These are phyloP conservation scores for Curvularia eragrostidis DNA, from an alignment of 2,329 filamentous ascomycete genomes.

Conservation along the genomic window DNA sequence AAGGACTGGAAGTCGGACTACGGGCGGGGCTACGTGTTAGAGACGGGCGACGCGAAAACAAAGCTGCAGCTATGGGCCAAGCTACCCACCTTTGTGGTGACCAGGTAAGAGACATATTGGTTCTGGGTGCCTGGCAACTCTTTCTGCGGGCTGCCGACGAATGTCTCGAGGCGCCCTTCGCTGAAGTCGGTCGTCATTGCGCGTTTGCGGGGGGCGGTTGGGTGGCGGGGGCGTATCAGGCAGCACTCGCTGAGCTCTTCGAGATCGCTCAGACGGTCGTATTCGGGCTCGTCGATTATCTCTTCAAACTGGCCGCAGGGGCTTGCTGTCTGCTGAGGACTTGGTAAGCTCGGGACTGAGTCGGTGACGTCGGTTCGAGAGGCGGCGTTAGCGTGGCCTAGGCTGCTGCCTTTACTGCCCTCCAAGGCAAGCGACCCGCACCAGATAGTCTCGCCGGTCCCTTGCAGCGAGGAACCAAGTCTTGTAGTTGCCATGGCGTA, in stretches of 20 bases:
- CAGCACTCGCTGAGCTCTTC: slow-evolving; percentile 17
- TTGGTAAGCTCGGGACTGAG: slow-evolving; percentile 16
- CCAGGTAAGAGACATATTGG: slow-evolving; percentile 92
- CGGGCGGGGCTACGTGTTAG: slow-evolving; percentile 18
- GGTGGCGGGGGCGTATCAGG: slow-evolving; percentile 10
- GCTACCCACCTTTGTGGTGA: slow-evolving; percentile 78
- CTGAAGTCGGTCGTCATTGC: slow-evolving; percentile 47
- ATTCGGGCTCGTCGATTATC: slow-evolving; percentile 22
- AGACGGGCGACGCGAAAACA: neutral
- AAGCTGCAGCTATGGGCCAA: neutral
- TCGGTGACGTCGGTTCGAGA: slow-evolving; percentile 26
- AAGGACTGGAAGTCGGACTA: slow-evolving; percentile 96
- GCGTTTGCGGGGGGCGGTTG: slow-evolving; percentile 23
- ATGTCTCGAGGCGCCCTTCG: slow-evolving; percentile 81
- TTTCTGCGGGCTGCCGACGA: slow-evolving; percentile 83
- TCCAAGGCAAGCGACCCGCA: slow-evolving; percentile 7
- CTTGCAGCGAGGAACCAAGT: neutral
- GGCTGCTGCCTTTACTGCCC: slow-evolving; percentile 6
- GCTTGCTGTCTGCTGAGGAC: slow-evolving; percentile 13
- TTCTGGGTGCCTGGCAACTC: slow-evolving; percentile 97
- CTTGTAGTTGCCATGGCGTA: neutral
- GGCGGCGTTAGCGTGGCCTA: slow-evolving; percentile 10
- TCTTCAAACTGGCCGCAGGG: slow-evolving; percentile 9
- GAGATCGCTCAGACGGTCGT: slow-evolving; percentile 22
- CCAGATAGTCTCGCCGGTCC: slow-evolving; percentile 10